Conservation (phyloP, 2,329 filamentous ascomycete genomes). For the Diaporthe sp. region DNA sequence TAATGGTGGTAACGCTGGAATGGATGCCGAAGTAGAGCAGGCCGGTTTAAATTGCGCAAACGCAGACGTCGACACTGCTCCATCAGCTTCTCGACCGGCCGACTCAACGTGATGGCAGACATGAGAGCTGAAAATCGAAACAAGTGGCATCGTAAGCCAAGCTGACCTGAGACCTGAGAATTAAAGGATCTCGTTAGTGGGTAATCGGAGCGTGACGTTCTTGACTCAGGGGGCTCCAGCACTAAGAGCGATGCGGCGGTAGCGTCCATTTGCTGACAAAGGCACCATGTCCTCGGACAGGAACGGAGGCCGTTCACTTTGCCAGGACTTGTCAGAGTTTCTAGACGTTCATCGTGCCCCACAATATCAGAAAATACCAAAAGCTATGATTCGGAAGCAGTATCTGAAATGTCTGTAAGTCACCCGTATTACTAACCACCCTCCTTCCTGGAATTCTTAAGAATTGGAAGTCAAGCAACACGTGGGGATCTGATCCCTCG, state of each 20-base stretch:
- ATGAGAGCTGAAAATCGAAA: neutral
- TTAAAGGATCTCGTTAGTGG: neutral
- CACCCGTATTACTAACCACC: neutral
- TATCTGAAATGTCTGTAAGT: neutral
- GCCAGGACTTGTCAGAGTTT: neutral
- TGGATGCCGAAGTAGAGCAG: neutral
- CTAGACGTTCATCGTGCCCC: neutral
- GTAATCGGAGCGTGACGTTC: neutral
- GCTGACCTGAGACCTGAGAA: neutral
- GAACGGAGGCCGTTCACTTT: neutral
- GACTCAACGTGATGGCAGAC: neutral
- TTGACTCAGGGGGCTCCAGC: slow-evolving; percentile 12
- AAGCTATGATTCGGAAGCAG: neutral
- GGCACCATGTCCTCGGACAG: neutral
- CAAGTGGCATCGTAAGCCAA: neutral
- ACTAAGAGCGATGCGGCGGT: neutral
- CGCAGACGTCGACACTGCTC: neutral
- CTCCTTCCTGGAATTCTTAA: neutral
- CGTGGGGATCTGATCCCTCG: neutral
- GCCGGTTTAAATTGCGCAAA: no score
- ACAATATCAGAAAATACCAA: no score
- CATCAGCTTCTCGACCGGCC: neutral
- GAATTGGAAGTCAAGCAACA: neutral
- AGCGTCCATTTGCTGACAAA: slow-evolving; percentile 7
- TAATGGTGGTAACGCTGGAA: no score